Base-by-base conservation (phyloP, 2,329 filamentous ascomycete species). In the Periglandula ipomoeae region DNA sequence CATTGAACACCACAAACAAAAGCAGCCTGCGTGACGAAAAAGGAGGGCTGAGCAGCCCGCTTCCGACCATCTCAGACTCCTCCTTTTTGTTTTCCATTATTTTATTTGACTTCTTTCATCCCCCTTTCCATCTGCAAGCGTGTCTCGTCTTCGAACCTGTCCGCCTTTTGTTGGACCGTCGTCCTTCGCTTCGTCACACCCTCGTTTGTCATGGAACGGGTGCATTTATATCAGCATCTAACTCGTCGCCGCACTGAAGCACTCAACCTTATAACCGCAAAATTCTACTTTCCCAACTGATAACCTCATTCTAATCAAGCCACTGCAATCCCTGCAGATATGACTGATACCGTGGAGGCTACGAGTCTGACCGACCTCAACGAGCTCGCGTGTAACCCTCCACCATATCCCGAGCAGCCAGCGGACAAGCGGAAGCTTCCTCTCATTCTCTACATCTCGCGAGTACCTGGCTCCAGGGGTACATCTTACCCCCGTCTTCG, bases 381-480 rank as follows among this genome's bases (percentile, higher is more conserved):
- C 55, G 72, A 78, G 38, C 78, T 96, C 53, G 91, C 93, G 53
- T 79, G 85, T 46, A 89, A 95, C 59, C 93, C 91, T 38, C 91
- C 93, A 42, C 78, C 83, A 58, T 93, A 95, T 64, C 88, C 89
- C 44, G 78, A 85, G 59, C 87, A 87, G 61, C 85, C 87, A 5
- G 79, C 82, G 3, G 82, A 85, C 56, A 70, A 77, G 58, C 78
- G 73, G 53, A 78, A 84, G 53, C 81, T 88, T 44, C 82, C 88
- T 4, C 67, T 97, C 45, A 82, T 84, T 2, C 77, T 98, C 37
- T 98, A 98, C 68, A 94, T 98, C 56, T 89, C 91, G 32, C 76
- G 91, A 56, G 91, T 98, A 0, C 93, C 93, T 1, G 91, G 91
- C 20, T 95, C 87, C 54, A 81, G 83, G 82, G 88, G 89, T 90